Evolutionary conservation across 805 yeast species (phyloP).

Genomic region (Ogataea methylovora): DNA sequence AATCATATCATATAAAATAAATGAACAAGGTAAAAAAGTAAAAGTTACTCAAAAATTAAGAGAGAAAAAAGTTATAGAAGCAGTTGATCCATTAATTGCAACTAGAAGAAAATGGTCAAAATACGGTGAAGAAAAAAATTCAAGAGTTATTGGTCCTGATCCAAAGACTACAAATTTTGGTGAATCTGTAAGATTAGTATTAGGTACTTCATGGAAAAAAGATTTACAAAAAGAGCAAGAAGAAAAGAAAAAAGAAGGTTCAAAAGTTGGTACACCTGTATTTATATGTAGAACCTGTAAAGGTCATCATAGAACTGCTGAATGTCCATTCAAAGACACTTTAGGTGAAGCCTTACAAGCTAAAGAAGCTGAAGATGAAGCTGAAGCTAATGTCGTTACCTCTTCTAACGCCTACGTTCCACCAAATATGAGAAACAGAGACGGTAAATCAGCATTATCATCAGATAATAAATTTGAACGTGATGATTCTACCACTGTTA

Average conservation of each 20-base stretch:
- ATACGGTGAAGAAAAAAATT: conserved; percentile 71
- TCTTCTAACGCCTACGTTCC: conserved; percentile 45
- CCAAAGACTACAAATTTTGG: conserved; percentile 82
- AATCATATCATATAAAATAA: conserved; percentile 66
- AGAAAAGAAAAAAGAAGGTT: conserved; percentile 47
- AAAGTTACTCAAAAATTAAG: conserved; percentile 82
- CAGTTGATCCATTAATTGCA: conserved; percentile 82
- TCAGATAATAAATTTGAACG: conserved; percentile 40
- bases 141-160: conserved; percentile 78
- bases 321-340: conserved; percentile 94
- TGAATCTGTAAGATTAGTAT: conserved; percentile 69
- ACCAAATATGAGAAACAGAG: conserved; percentile 45
- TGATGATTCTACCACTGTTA: conserved; percentile 82
- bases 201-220: conserved; percentile 73
- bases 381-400: conserved; percentile 10
- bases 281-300: conserved; percentile 84
- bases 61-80: conserved; percentile 69
- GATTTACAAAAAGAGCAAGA: conserved; percentile 65
- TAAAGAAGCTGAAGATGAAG: conserved; percentile 13
- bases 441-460: conserved; percentile 19
- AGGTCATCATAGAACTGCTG: conserved; percentile 87
- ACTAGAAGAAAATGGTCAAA: conserved; percentile 80
- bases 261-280: conserved; percentile 38
- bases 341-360: conserved; percentile 41
- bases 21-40: conserved; percentile 75